Percentiles rank a stretch among this genome's conserved stretches.
These are phyloP conservation scores for Pyrus hybrid DNA, from an alignment of 331 rosid genomes.

Conservation along the genomic window DNA sequence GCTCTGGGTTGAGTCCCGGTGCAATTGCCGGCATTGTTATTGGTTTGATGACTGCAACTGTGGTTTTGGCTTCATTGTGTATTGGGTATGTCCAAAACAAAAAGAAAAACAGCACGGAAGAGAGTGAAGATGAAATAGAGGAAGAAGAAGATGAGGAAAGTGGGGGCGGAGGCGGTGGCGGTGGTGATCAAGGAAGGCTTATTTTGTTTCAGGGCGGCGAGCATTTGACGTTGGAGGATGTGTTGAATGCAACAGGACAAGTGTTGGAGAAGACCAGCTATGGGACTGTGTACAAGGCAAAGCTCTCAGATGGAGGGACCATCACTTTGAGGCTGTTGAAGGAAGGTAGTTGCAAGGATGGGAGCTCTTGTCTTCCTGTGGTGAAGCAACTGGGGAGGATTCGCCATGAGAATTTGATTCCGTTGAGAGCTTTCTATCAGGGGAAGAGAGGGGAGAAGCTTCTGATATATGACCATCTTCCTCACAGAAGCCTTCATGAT, in stretches of 20 bases:
- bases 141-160: constrained; percentile 59
- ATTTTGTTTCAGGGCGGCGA: constrained; percentile 88
- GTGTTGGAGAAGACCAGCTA: constrained; percentile 94
- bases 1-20: constrained; percentile 70
- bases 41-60: constrained; percentile 80
- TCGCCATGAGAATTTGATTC: constrained; percentile 91
- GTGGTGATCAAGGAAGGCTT: constrained; percentile 75
- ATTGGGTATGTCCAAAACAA: constrained; percentile 87
- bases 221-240: constrained; percentile 89
- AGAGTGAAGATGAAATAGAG: constrained; percentile 78
- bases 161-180: constrained; percentile 8
- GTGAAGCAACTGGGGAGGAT: constrained; percentile 81
- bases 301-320: constrained; percentile 86
- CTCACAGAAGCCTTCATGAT: constrained; percentile 70
- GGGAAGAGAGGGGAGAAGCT: constrained; percentile 98
- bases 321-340: constrained; percentile 83
- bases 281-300: constrained; percentile 95
- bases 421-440: constrained; percentile 91
- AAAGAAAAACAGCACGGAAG: constrained; percentile 59
- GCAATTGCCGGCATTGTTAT: constrained; percentile 95
- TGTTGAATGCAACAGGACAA: constrained; percentile 94
- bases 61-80: constrained; percentile 74
- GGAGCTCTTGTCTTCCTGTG: constrained; percentile 57
- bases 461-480: constrained; percentile 76
- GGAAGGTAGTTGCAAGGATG: constrained; percentile 92